phyloP scores from a whole-genome alignment of 2,329 filamentous ascomycete genomes.

The Aschersonia sp. region DNA sequence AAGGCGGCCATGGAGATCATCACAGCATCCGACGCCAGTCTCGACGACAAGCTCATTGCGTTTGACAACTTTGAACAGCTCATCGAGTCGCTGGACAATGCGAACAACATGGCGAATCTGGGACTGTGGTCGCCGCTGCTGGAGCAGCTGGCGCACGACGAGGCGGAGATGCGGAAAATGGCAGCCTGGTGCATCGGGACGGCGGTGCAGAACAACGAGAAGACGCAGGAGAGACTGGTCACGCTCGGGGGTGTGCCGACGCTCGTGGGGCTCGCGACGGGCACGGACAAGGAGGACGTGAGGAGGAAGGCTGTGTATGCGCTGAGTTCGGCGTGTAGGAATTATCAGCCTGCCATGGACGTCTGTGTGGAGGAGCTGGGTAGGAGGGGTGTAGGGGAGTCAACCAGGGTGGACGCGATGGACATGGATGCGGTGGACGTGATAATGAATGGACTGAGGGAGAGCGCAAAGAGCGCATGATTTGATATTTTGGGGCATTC shows the following conservation, averaged over 20 bases:
- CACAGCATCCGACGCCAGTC: conserved; percentile 36
- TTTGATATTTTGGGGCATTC: conserved; percentile 11
- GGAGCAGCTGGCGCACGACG: conserved; percentile 48
- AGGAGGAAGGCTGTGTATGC: conserved; percentile 83
- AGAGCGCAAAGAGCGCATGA: conserved; percentile 26
- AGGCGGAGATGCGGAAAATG: conserved; percentile 63
- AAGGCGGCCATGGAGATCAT: conserved; percentile 68
- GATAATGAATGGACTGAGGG: conserved; percentile 54
- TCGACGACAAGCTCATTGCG: conserved; percentile 66
- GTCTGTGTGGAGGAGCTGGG: conserved; percentile 46
- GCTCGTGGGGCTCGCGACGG: conserved; percentile 46
- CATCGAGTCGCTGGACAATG: conserved; percentile 87
- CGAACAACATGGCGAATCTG: conserved; percentile 76
- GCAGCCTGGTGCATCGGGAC: conserved; percentile 92
- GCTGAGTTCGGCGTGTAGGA: conserved; percentile 71
- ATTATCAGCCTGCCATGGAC: conserved; percentile 76
- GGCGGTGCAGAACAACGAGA: conserved; percentile 89
- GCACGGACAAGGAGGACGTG: conserved; percentile 37
- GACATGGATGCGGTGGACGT: conserved; percentile 80
- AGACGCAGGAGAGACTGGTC: conserved; percentile 59
- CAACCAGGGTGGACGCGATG: conserved; percentile 53
- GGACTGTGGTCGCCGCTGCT: conserved; percentile 74
- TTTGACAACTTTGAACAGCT: conserved; percentile 94
- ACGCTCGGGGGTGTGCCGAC: conserved; percentile 52
- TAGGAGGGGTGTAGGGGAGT: conserved; percentile 36